phyloP scores from a whole-genome alignment of 192 early-diverging fungal genomes.

The Dissophora globulifera region DNA sequence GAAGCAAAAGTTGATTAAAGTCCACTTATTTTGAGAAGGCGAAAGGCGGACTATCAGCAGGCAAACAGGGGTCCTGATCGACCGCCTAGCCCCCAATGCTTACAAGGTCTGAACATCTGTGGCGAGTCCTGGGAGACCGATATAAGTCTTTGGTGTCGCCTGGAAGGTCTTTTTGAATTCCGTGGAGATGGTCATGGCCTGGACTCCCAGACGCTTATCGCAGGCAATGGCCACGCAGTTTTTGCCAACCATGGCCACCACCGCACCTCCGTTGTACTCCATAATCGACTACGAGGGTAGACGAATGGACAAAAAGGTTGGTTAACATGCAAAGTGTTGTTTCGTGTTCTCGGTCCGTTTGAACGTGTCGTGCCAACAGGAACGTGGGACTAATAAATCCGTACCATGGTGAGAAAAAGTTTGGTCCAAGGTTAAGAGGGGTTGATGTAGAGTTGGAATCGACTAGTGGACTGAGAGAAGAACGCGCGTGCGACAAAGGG shows the following conservation, averaged over 20 bases:
- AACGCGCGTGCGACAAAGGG: not conserved
- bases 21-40: not conserved
- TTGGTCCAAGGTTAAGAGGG: too few species aligned
- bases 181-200: constrained; percentile 92
- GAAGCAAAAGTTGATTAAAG: too few species aligned
- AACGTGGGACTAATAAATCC: too few species aligned
- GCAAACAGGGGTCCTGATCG: not conserved
- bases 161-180: constrained; percentile 96
- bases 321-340: not conserved
- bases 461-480: not conserved
- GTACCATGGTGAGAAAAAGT: constrained; percentile 6
- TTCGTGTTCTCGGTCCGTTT: not conserved
- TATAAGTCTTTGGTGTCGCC: constrained; percentile 84
- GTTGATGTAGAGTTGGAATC: too few species aligned
- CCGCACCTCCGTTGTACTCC: constrained; percentile 94
- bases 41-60: not conserved
- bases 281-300: constrained; percentile 75
- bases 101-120: constrained; percentile 98
- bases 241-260: constrained; percentile 98
- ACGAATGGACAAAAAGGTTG: not conserved
- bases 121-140: constrained; percentile 94
- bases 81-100: constrained; percentile 29
- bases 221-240: constrained; percentile 98
- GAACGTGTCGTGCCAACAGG: too few species aligned
- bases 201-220: constrained; percentile 93